phyloP scores from a whole-genome alignment of 2,329 filamentous ascomycete genomes.

The Stachybotrys chlorohalonatus region DNA sequence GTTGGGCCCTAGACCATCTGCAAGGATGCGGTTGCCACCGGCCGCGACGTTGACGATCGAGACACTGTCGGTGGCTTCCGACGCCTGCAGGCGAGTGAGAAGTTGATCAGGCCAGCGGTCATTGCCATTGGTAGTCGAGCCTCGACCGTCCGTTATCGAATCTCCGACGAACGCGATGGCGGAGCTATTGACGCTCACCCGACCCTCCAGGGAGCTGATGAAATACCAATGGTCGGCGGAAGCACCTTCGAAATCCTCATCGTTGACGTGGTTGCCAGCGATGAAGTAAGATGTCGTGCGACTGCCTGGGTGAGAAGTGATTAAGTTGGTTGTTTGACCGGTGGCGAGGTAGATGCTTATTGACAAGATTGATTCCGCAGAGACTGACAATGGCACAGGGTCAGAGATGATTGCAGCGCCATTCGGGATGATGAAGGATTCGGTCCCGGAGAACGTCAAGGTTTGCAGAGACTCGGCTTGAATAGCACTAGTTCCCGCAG shows the following conservation, averaged over 20 bases:
- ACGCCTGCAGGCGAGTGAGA: slow-evolving; percentile 31
- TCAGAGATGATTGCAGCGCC: slow-evolving; percentile 51
- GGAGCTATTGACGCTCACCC: slow-evolving; percentile 22
- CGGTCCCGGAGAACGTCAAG: slow-evolving; percentile 46
- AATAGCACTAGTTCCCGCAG: slow-evolving; percentile 40
- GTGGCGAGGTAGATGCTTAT: slow-evolving; percentile 49
- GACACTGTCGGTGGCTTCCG: slow-evolving; percentile 27
- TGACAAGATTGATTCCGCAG: slow-evolving; percentile 37
- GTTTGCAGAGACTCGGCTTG: slow-evolving; percentile 34
- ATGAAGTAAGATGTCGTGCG: slow-evolving; percentile 47
- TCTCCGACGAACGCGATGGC: slow-evolving; percentile 53
- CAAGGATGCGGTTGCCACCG: slow-evolving; percentile 52
- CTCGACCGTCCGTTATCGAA: slow-evolving; percentile 56
- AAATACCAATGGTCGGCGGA: slow-evolving; percentile 45
- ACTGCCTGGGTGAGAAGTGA: slow-evolving; percentile 54
- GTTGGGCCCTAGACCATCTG: slow-evolving; percentile 50
- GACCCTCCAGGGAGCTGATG: slow-evolving; percentile 48
- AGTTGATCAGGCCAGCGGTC: slow-evolving; percentile 37
- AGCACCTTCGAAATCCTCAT: slow-evolving; percentile 25
- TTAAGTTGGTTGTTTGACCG: slow-evolving; percentile 43
- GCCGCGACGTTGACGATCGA: slow-evolving; percentile 52
- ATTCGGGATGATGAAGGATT: slow-evolving; percentile 39
- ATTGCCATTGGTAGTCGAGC: slow-evolving; percentile 49
- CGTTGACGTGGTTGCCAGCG: slow-evolving; percentile 39
- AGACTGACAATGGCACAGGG: slow-evolving; percentile 41